Conservation (phyloP, 2,329 filamentous ascomycete genomes). For the Talaromyces sp. region DNA sequence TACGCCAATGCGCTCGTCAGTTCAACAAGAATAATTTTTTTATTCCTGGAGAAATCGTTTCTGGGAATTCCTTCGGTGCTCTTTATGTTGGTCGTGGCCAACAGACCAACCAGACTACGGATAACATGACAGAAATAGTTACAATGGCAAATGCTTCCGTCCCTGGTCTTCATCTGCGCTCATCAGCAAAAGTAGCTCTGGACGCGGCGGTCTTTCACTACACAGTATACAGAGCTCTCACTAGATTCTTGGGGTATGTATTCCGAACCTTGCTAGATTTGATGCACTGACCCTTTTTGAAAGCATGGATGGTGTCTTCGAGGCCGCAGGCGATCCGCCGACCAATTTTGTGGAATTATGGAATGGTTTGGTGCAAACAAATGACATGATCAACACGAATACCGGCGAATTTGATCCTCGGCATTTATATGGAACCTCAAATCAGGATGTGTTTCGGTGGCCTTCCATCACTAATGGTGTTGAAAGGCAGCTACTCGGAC, state of each 20-base stretch:
- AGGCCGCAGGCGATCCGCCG: conserved; percentile 49
- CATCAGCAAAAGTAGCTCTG: conserved; percentile 47
- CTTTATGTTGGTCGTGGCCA: conserved; percentile 58
- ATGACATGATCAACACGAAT: conserved; percentile 55
- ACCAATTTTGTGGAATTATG: conserved; percentile 52
- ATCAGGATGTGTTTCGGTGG: conserved; percentile 61
- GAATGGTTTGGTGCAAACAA: conserved; percentile 52
- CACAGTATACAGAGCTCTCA: conserved; percentile 54
- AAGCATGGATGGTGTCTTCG: conserved; percentile 49
- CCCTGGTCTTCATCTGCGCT: conserved; percentile 47
- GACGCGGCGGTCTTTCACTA: conserved; percentile 59
- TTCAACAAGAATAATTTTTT: conserved; percentile 59
- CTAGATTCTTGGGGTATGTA: conserved; percentile 50
- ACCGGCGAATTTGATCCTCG: conserved; percentile 57
- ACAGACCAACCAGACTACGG: conserved; percentile 47
- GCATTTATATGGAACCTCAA: conserved; percentile 59
- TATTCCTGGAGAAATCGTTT: conserved; percentile 58
- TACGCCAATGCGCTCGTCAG: conserved; percentile 50
- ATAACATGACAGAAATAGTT: conserved; percentile 45
- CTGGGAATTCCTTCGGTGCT: conserved; percentile 55
- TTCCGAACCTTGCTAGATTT: neutral
- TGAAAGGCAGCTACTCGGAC: conserved; percentile 51
- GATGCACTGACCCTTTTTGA: neutral
- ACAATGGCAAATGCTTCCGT: conserved; percentile 39
- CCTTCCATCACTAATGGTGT: conserved; percentile 54